Conservation (phyloP, 768 basidiomycete species). For the Panellus pusillus region DNA sequence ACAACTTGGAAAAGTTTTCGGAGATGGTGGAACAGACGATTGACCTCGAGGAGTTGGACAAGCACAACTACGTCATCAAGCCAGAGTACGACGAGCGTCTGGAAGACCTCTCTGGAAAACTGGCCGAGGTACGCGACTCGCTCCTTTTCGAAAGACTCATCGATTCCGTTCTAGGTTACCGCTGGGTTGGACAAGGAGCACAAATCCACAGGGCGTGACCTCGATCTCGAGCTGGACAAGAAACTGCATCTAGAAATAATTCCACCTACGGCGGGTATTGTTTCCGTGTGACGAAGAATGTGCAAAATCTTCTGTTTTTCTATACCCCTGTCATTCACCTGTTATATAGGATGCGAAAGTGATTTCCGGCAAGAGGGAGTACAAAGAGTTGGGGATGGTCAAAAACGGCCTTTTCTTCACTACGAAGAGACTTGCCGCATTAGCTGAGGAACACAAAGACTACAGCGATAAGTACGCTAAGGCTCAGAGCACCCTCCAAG, state of each 20-base stretch:
- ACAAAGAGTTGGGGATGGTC: constrained; percentile 80
- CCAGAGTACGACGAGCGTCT: constrained; percentile 85
- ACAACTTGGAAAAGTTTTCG: constrained; percentile 70
- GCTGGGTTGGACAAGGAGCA: constrained; percentile 88
- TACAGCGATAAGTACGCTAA: constrained; percentile 67
- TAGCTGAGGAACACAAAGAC: constrained; percentile 73
- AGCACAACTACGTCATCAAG: constrained; percentile 88
- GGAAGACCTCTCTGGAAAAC: constrained; percentile 62
- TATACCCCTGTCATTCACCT: not conserved
- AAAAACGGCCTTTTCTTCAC: constrained; percentile 91
- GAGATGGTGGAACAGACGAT: constrained; percentile 97
- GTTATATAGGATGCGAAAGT: constrained; percentile 73
- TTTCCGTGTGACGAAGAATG: constrained; percentile 89
- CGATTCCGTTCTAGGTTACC: constrained; percentile 43
- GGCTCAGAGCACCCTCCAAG: constrained; percentile 74
- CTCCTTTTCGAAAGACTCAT: not conserved
- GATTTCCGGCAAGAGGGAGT: constrained; percentile 62
- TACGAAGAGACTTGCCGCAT: constrained; percentile 68
- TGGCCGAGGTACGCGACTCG: constrained; percentile 48
- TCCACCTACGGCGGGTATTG: constrained; percentile 81
- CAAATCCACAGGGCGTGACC: constrained; percentile 59
- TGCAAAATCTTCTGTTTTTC: constrained; percentile 35
- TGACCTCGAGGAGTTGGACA: constrained; percentile 82
- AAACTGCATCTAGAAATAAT: constrained; percentile 95
- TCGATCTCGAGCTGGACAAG: constrained; percentile 86